Evolutionary conservation across 257 asterid species (phyloP).

Genomic region (Nicotiana knightiana): DNA sequence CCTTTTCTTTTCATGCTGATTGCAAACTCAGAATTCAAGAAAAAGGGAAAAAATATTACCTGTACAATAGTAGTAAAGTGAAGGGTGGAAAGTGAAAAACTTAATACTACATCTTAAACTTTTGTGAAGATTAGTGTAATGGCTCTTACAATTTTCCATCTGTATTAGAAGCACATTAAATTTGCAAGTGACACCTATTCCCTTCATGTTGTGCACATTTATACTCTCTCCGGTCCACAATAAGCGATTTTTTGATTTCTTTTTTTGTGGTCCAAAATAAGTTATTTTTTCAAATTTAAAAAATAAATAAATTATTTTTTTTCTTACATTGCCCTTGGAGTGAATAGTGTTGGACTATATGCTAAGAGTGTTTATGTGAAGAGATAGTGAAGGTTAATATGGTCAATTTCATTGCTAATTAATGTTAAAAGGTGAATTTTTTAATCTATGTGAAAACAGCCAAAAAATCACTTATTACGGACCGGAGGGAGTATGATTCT

Average conservation of each 20-base stretch:
- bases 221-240: background rate
- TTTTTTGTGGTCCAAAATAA: too few relatives aligned
- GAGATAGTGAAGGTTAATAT: too few relatives aligned
- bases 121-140: background rate
- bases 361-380: too few relatives aligned
- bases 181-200: background rate
- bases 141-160: background rate
- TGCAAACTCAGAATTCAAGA: background rate
- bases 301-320: too few relatives aligned
- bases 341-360: too few relatives aligned
- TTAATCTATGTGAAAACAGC: too few relatives aligned
- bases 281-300: too few relatives aligned
- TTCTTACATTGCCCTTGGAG: too few relatives aligned
- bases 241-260: too few relatives aligned
- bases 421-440: too few relatives aligned
- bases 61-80: background rate
- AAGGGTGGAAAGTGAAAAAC: background rate
- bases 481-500: background rate
- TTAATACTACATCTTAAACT: background rate
- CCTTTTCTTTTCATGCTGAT: background rate
- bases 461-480: too few relatives aligned
- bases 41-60: background rate
- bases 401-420: too few relatives aligned
- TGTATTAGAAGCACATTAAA: background rate
- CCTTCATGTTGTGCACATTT: background rate